phyloP scores from a whole-genome alignment of 306 rosid genomes.

The Malus fusca region DNA sequence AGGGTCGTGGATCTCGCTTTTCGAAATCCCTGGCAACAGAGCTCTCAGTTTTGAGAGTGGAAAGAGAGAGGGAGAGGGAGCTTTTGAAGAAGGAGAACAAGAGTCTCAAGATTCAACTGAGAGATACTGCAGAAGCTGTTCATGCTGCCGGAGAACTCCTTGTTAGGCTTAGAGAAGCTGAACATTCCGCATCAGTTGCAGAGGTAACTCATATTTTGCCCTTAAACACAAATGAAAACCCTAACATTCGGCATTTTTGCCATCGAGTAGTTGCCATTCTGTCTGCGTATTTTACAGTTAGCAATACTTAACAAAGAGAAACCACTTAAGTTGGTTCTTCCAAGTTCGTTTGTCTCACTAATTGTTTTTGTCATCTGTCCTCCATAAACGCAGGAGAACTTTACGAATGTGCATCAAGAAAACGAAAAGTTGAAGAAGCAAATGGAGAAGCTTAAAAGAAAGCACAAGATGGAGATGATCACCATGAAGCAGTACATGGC shows the following conservation, averaged over 20 bases:
- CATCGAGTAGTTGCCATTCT: no score
- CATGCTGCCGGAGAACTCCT: slow-evolving; percentile 98
- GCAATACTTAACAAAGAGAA: no score
- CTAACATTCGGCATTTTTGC: no score
- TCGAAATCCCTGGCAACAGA: slow-evolving; percentile 83
- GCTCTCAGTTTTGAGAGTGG: slow-evolving; percentile 80
- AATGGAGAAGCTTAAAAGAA: slow-evolving; percentile 78
- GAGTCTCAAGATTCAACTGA: slow-evolving; percentile 75
- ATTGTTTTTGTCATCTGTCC: not conserved
- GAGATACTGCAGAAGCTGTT: slow-evolving; percentile 98
- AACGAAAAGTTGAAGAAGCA: slow-evolving; percentile 73
- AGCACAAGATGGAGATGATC: slow-evolving; percentile 89
- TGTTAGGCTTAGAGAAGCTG: slow-evolving; percentile 91
- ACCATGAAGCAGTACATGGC: slow-evolving; percentile 92
- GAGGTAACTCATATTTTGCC: slow-evolving; percentile 45
- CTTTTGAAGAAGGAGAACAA: slow-evolving; percentile 71
- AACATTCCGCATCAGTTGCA: slow-evolving; percentile 60
- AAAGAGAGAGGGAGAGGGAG: slow-evolving; percentile 87
- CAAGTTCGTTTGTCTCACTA: not conserved
- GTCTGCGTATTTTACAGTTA: no score
- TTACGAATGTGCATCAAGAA: slow-evolving; percentile 46
- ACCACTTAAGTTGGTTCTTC: not conserved
- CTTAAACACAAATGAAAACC: not conserved
- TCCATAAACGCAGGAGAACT: slow-evolving; percentile 54
- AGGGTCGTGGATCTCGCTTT: slow-evolving; percentile 74